These are phyloP conservation scores for Pseudopithomyces maydicus DNA, from an alignment of 2,329 filamentous ascomycete species.

Conservation along the genomic window DNA sequence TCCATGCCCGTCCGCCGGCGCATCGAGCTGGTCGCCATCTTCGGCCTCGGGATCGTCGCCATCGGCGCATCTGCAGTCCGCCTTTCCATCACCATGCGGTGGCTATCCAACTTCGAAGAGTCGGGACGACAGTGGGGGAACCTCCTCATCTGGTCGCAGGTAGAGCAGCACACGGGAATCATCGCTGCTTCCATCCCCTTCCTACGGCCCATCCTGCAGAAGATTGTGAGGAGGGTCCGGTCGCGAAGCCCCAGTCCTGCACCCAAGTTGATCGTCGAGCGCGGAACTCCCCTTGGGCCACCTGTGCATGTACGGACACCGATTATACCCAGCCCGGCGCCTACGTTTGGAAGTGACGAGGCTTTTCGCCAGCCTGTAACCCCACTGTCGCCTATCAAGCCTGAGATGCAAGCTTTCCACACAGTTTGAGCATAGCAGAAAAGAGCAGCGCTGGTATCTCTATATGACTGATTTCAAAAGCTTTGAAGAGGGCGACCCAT, in stretches of 20 bases:
- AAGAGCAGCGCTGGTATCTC: not conserved
- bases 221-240: slow-evolving; percentile 11
- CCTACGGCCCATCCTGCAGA: slow-evolving; percentile 30
- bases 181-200: slow-evolving; percentile 40
- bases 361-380: slow-evolving; percentile 22
- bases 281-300: slow-evolving; percentile 10
- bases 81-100: slow-evolving; percentile 31
- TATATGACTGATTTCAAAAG: too few species aligned
- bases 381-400: slow-evolving; percentile 20
- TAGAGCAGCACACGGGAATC: slow-evolving; percentile 38
- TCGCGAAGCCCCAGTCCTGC: slow-evolving; percentile 18
- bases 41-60: slow-evolving; percentile 38
- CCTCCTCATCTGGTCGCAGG: slow-evolving; percentile 37
- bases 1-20: slow-evolving; percentile 53
- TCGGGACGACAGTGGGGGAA: slow-evolving; percentile 21
- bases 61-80: slow-evolving; percentile 37
- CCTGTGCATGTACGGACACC: slow-evolving; percentile 20
- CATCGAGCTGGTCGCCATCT: slow-evolving; percentile 51
- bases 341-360: slow-evolving; percentile 19
- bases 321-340: slow-evolving; percentile 30
- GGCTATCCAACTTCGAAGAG: slow-evolving; percentile 25
- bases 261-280: slow-evolving; percentile 12
- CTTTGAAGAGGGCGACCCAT: too few species aligned
- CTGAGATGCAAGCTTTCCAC: slow-evolving; percentile 5
- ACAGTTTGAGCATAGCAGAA: slow-evolving; percentile 4